Evolutionary conservation across 164 flowering plant genomes (phyloP), one percentile per base, ranked within the genome.

Genomic region (Annona cherimola): DNA sequence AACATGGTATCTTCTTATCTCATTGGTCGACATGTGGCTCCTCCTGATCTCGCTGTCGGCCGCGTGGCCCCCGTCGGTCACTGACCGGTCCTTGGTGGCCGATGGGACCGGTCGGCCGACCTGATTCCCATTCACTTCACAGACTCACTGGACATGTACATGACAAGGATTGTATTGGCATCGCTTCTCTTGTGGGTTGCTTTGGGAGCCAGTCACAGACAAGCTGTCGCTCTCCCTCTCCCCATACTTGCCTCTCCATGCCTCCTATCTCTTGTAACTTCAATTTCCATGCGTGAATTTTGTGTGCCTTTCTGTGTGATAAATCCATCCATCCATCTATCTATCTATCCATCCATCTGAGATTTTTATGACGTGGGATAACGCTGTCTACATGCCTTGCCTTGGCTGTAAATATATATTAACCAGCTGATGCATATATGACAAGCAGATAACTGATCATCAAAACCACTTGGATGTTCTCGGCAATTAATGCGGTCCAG

Each of bases 1-100:
- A 85, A 4, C 42, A 69, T 4, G 76, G 83, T 79, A 84, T 82
- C 81, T 82, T 81, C 83, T 79, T 54, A 8, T 54, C 5, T 55
- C 50, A 61, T 43, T 41, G 39, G 4, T 60, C 41, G 63, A 20
- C 46, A 9, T 72, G 16, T 66, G 79, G 65, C 59, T 66, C 75
- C 57, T 50, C 72, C 41, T 41, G 69, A 73, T 78, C 69, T 73
- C 73, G 11, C 75, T 73, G 88, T 78, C 84, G 74, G 79, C 84
- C 88, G 83, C 81, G 80, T 84, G 85, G 84, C 79, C 39, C 41
- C 19, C 60, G 0, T 78, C 57, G 68, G 11, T 69, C 57, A 46
- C 80, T 68, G 78, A 44, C 55, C 35, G 4, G 50, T 72, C 55
- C 3, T 20, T 62, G 66, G 63, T 44, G 74, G 67, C 43, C 74